These are phyloP conservation scores for Pseudotsuga menziesii DNA, from an alignment of 75 land plant species.

Conservation along the genomic window DNA sequence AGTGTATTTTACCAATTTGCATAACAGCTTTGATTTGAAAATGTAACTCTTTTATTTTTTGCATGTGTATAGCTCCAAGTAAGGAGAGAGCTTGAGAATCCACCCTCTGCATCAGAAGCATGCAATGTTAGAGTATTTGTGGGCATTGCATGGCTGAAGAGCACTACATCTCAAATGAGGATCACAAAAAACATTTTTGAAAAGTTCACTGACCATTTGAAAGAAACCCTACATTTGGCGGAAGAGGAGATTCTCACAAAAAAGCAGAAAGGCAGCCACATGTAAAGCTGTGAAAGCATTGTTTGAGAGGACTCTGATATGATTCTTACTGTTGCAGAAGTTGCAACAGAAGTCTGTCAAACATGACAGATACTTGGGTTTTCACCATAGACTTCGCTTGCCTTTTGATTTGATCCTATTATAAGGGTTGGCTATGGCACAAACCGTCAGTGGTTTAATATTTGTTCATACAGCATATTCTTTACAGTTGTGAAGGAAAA, in stretches of 20 bases:
- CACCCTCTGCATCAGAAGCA: conserved; percentile 32
- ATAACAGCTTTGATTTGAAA: neutral
- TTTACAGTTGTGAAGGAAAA: neutral
- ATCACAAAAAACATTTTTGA: conserved; percentile 56
- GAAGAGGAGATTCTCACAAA: conserved; percentile 37
- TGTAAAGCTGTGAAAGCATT: neutral
- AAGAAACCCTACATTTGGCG: conserved; percentile 29
- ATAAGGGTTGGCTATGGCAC: neutral
- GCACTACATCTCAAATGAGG: conserved; percentile 60
- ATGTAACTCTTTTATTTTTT: neutral
- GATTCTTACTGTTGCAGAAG: neutral
- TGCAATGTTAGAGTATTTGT: conserved; percentile 44
- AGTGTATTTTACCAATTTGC: neutral
- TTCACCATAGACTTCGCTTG: neutral
- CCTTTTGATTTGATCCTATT: neutral
- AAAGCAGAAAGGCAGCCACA: conserved; percentile 11
- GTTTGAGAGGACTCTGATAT: neutral
- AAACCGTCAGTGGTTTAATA: neutral
- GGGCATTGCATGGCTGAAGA: conserved; percentile 86
- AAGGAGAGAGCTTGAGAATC: conserved; percentile 56
- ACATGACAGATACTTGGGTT: neutral
- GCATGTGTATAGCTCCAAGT: conserved; percentile 62
- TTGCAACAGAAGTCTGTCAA: neutral
- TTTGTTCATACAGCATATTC: neutral
- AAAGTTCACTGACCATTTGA: conserved; percentile 54